Conservation (phyloP, 768 basidiomycete genomes). For the Rubroboletus pulcherrimus region DNA sequence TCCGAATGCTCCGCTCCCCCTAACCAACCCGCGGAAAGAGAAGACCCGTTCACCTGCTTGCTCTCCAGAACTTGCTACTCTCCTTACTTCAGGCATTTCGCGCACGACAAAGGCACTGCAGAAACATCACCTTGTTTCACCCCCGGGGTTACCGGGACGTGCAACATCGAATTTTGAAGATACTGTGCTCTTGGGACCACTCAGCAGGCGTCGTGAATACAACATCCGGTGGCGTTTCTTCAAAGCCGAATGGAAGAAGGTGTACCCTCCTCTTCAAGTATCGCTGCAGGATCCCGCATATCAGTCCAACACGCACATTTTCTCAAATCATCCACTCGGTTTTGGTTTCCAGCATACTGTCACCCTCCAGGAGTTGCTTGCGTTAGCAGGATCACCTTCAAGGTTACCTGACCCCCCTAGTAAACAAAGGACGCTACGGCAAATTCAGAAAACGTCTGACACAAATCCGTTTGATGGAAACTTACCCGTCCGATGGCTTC, state of each 20-base stretch:
- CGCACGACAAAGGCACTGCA: constrained; percentile 44
- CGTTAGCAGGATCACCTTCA: constrained; percentile 37
- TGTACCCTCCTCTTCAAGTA: constrained; percentile 58
- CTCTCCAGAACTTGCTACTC: constrained; percentile 55
- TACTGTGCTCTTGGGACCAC: constrained; percentile 53
- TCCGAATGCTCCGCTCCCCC: constrained; percentile 37
- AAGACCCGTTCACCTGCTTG: constrained; percentile 63
- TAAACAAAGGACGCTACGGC: constrained; percentile 14
- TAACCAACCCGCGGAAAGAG: constrained; percentile 49
- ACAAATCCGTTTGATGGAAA: constrained; percentile 17
- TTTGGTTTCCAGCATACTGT: constrained; percentile 42
- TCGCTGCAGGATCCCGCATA: constrained; percentile 20
- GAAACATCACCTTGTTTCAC: constrained; percentile 39
- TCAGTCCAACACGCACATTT: constrained; percentile 4
- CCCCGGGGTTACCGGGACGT: constrained; percentile 54
- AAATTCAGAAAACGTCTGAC: not conserved
- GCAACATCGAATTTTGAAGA: constrained; percentile 57
- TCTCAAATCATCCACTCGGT: constrained; percentile 27
- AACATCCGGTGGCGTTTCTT: constrained; percentile 73
- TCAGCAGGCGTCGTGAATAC: constrained; percentile 71
- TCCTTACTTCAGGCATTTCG: constrained; percentile 54
- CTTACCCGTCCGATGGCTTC: constrained; percentile 32
- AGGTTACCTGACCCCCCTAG: constrained; percentile 30
- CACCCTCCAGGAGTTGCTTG: constrained; percentile 44
- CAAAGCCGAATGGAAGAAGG: constrained; percentile 47